Conservation (phyloP, 2,329 filamentous ascomycete genomes). For the Calonectria naviculata region DNA sequence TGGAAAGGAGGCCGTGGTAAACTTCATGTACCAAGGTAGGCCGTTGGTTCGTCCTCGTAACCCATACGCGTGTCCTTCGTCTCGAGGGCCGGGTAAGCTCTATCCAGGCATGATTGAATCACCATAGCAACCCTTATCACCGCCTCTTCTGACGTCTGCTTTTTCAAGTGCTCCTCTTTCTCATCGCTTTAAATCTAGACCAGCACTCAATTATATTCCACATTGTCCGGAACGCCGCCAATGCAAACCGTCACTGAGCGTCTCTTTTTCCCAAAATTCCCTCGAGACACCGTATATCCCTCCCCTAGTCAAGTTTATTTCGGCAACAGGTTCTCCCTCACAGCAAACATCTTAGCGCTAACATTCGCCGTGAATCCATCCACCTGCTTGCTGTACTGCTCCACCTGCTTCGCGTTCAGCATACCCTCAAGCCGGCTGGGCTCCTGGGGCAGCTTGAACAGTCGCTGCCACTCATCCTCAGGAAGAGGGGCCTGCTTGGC, state of each 20-base stretch:
- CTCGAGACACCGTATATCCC: constrained; percentile 39
- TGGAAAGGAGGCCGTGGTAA: neutral
- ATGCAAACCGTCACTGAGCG: constrained; percentile 52
- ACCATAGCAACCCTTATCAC: constrained; percentile 24
- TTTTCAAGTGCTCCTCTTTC: constrained; percentile 43
- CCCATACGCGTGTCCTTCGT: constrained; percentile 3
- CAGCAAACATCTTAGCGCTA: constrained; percentile 97
- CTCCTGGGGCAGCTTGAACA: constrained; percentile 98
- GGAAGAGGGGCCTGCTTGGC: constrained; percentile 91
- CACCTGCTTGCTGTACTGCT: constrained; percentile 97
- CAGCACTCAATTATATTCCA: constrained; percentile 51
- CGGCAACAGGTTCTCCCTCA: constrained; percentile 76
- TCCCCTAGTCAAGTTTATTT: constrained; percentile 51
- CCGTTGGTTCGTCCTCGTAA: neutral
- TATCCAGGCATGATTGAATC: constrained; percentile 5
- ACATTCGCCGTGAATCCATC: constrained; percentile 95
- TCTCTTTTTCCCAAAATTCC: constrained; percentile 41
- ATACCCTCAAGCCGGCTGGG: constrained; percentile 93
- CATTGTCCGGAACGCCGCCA: constrained; percentile 54
- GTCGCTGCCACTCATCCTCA: constrained; percentile 97
- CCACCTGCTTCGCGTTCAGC: constrained; percentile 94
- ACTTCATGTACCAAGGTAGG: constrained; percentile 15
- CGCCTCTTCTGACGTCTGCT: constrained; percentile 35
- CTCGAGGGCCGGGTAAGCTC: constrained; percentile 23
- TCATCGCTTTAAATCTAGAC: constrained; percentile 49